Evolutionary conservation across 257 asterid genomes (phyloP), one percentile per base, ranked within the genome.

Genomic region (Nicotiana attenuata): DNA sequence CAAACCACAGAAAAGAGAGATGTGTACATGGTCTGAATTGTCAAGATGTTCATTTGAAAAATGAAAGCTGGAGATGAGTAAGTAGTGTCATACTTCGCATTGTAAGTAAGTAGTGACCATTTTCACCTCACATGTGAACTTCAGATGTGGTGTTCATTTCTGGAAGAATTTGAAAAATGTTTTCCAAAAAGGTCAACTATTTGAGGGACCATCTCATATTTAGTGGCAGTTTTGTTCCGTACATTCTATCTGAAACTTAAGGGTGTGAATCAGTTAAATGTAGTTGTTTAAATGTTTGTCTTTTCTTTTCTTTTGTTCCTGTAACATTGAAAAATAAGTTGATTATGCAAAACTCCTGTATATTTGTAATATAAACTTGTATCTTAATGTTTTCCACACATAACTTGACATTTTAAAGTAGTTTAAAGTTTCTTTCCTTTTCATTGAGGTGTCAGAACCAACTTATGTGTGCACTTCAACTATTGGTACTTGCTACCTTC

Each of bases 191-290:
- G 78, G 59, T 45, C 78, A 41, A 71, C 56, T 10, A 45, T 47
- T 71, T 5, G 33, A 11, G 29, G 57, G 33, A 20, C 35, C 35
- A 15, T 41, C 59, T 41, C 53, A 41, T 41, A 41, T 5, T 69
- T 45, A 69, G 78, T 69, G 29, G 78, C 78, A 69, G 78, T 69
- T 69, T 69, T 73, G 24, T 69, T 69, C 33, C 45, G 19, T 13
- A 10, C 78, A 69, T 9, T 20, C 5, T 41, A 69, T 69, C 7
- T 69, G 59, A 41, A 41, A 41, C 20, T 69, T 13, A 5, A 41
- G 59, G 78, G 78, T 22, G 60, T 47, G 41, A 73, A 14, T 73
- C 38, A 47, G 61, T 73, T 73, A 6, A 22, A 47, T 73, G 79
- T 20, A 41, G 57, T 47, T 22, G 38, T 47, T 52, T 73, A 24